Evolutionary conservation across 192 early-diverging fungal genomes (phyloP).

Genomic region (Backusella macrospora): DNA sequence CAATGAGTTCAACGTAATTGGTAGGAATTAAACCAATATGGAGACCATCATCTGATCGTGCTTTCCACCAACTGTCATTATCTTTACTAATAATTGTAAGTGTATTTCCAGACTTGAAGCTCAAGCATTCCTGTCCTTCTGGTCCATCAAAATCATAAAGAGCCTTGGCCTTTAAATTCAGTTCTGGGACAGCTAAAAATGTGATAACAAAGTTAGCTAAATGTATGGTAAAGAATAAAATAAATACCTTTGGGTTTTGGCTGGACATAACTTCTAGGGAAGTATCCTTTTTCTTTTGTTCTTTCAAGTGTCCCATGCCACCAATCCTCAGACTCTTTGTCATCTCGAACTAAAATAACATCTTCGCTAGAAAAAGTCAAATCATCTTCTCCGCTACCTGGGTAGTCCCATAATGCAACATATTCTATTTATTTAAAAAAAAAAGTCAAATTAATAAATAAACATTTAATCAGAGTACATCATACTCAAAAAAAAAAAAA

Average conservation of each 20-base stretch:
- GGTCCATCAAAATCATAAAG: slow-evolving; percentile 47
- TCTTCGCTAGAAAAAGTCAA: slow-evolving; percentile 45
- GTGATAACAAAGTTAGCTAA: background rate
- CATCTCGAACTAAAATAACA: slow-evolving; percentile 39
- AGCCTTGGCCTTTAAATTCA: slow-evolving; percentile 45
- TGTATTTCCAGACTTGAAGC: slow-evolving; percentile 62
- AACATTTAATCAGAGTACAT: no score
- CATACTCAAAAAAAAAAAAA: no score
- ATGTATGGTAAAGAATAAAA: background rate
- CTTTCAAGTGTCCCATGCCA: slow-evolving; percentile 48
- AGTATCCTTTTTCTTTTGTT: slow-evolving; percentile 44
- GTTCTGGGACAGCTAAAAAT: slow-evolving; percentile 22
- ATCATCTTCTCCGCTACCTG: slow-evolving; percentile 44
- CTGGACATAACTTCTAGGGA: slow-evolving; percentile 53
- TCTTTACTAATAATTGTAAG: slow-evolving; percentile 60
- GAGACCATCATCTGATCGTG: slow-evolving; percentile 34
- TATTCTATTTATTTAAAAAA: slow-evolving; percentile 23
- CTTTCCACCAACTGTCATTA: slow-evolving; percentile 52
- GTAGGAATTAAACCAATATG: slow-evolving; percentile 47
- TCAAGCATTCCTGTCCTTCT: slow-evolving; percentile 58
- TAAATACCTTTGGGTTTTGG: slow-evolving; percentile 29
- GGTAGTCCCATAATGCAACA: slow-evolving; percentile 47
- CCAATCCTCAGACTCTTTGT: slow-evolving; percentile 48
- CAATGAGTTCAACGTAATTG: slow-evolving; percentile 51
- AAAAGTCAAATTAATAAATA: background rate